Conservation (phyloP, 495 filamentous ascomycete species). For the Aspergillus cavernicola region DNA sequence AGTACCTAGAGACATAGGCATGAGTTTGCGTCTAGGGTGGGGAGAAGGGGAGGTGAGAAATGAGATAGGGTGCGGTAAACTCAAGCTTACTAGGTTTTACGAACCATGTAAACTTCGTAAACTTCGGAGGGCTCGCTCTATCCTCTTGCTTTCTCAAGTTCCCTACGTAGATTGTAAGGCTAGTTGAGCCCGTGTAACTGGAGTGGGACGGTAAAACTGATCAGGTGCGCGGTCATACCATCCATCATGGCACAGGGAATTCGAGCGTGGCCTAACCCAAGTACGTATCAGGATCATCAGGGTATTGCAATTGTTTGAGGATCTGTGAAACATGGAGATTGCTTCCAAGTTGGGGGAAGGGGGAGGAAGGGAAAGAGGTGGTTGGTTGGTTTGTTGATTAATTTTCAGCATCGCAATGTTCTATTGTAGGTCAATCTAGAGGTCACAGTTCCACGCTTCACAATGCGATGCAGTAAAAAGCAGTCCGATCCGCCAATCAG, state of each 20-base stretch:
- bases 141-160: too few relatives aligned
- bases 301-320: background rate
- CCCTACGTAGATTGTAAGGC: too few relatives aligned
- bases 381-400: background rate
- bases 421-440: background rate
- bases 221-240: conserved; percentile 5
- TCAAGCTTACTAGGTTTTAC: too few relatives aligned
- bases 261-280: background rate
- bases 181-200: too few relatives aligned
- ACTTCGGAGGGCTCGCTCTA: too few relatives aligned
- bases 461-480: conserved; percentile 6
- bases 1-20: too few relatives aligned
- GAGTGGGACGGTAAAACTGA: background rate
- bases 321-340: background rate
- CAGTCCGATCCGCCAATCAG: conserved; percentile 3
- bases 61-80: too few relatives aligned
- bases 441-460: conserved; percentile 6
- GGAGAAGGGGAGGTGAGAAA: too few relatives aligned
- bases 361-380: background rate
- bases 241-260: background rate
- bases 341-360: too few relatives aligned
- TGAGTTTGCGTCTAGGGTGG: too few relatives aligned
- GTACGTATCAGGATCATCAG: background rate
- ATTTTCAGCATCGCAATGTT: too few relatives aligned
- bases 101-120: too few relatives aligned